Evolutionary conservation across 2,329 filamentous ascomycete genomes (phyloP).

Genomic region (Xylaria arbuscula): DNA sequence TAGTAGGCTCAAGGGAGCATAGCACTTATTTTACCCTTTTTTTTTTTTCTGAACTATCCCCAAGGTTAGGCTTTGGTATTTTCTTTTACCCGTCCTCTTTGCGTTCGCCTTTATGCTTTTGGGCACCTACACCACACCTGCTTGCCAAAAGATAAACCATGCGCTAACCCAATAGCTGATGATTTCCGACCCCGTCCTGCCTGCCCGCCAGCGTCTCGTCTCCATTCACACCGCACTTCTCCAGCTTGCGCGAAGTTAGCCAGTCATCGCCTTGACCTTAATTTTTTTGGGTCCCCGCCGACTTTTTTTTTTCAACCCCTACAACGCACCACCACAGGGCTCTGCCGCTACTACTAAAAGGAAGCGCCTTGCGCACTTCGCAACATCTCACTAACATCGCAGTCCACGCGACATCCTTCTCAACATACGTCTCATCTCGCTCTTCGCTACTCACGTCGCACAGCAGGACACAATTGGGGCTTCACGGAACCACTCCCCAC

Average conservation of each 20-base stretch:
- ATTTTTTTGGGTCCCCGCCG: constrained; percentile 25
- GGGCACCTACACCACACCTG: constrained; percentile 27
- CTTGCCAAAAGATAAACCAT: constrained; percentile 27
- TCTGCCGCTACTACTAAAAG: constrained; percentile 34
- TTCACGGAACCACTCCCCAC: constrained; percentile 15
- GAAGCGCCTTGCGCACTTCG: constrained; percentile 37
- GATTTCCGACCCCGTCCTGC: constrained; percentile 29
- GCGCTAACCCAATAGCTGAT: constrained; percentile 36
- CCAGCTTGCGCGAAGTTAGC: constrained; percentile 30
- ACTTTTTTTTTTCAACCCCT: constrained; percentile 27
- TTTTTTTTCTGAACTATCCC: not conserved
- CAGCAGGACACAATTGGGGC: constrained; percentile 23
- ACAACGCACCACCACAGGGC: constrained; percentile 34
- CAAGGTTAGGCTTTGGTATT: constrained; percentile 3
- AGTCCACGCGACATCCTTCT: constrained; percentile 20
- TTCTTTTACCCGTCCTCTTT: not conserved
- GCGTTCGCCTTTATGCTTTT: constrained; percentile 19
- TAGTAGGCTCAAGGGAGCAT: not conserved
- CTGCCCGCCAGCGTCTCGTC: constrained; percentile 27
- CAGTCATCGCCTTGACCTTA: constrained; percentile 34
- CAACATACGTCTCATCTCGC: constrained; percentile 24
- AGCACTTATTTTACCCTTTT: not conserved
- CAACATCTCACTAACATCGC: constrained; percentile 25
- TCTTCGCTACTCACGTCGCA: constrained; percentile 28
- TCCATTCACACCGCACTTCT: constrained; percentile 40